Base-by-base conservation (phyloP, 306 rosid species). In the Biancaea sappan region DNA sequence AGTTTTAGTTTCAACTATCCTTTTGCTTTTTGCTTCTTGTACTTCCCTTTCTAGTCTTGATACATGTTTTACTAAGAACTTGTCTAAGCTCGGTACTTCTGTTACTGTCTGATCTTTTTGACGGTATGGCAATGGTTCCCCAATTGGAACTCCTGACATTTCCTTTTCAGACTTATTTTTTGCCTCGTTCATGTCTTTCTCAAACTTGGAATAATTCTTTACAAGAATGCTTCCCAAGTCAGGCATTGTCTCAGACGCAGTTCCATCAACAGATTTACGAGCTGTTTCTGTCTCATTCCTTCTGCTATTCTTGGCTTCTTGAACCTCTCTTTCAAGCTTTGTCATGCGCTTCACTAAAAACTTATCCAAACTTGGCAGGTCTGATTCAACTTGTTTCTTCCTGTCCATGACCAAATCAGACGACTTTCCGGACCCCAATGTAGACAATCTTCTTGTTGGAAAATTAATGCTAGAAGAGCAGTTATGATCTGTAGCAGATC, bases 321-420 rank as follows among this genome's bases (percentile, higher is more conserved):
- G 84, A 63, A 90, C 86, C 82, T 92, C 99, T 83, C 84, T 86
- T 83, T 94, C 99, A 44, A 94, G 94, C 77, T 85, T 92, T 9
- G 95, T 92, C 89, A 84, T 24, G 81, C 77, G 96, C 84, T 92
- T 94, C 24, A 92, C 96, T 78, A 94, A 73, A 72, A 84, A 86
- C 75, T 94, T 94, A 81, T 94, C 99, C 12, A 94, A 87, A 82
- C 99, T 88, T 38, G 96, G 99, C 57, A 92, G 73, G 71, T 87
- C 91, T 26, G 86, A 56, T 77, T 81, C 89, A 25, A 37, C 78
- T 80, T 82, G 86, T 81, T 86, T 85, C 79, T 76, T 91, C 35
- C 69, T 81, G 66, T 85, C 88, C 78, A 57, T 53, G 67, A 73
- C 74, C 46, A 70, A 48, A 61, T 75, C 77, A 25, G 67, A 21